Percentiles rank a stretch among this genome's conserved stretches.
phyloP scores from a whole-genome alignment of 306 rosid genomes.

The Prosopis cineraria region DNA sequence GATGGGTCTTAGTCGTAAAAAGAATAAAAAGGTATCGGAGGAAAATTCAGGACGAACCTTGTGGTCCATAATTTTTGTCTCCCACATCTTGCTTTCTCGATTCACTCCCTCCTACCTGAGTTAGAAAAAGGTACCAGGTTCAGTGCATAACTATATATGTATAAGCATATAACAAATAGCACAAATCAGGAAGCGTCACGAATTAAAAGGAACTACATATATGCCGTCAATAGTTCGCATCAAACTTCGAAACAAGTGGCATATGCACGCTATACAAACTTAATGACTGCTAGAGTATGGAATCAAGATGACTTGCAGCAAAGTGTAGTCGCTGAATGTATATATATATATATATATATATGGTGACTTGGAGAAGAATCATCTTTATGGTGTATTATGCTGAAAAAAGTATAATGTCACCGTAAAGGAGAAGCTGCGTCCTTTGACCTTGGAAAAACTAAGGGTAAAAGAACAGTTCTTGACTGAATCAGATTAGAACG shows the following conservation, averaged over 20 bases:
- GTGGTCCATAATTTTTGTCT: constrained; percentile 30
- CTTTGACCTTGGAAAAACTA: neutral
- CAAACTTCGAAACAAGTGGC: neutral
- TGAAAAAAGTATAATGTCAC: neutral
- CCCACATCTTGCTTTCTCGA: constrained; percentile 38
- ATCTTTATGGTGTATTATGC: neutral
- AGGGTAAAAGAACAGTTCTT: neutral
- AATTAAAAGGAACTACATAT: neutral
- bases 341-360: too few relatives aligned
- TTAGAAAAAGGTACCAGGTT: neutral
- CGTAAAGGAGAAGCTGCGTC: neutral
- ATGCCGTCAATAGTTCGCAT: neutral
- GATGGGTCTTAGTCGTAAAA: neutral
- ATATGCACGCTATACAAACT: neutral
- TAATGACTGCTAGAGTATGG: neutral
- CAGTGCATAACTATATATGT: neutral
- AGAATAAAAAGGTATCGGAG: neutral
- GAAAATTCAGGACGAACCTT: constrained; percentile 35
- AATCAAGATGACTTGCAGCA: neutral
- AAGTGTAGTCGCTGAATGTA: neutral
- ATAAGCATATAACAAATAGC: neutral
- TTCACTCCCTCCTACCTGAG: constrained; percentile 37
- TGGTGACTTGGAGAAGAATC: neutral
- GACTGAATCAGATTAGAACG: neutral
- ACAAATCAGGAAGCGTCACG: neutral